Evolutionary conservation across 768 basidiomycete species (phyloP), one percentile per base, ranked within the genome.

Genomic region (Asterophora parasitica): DNA sequence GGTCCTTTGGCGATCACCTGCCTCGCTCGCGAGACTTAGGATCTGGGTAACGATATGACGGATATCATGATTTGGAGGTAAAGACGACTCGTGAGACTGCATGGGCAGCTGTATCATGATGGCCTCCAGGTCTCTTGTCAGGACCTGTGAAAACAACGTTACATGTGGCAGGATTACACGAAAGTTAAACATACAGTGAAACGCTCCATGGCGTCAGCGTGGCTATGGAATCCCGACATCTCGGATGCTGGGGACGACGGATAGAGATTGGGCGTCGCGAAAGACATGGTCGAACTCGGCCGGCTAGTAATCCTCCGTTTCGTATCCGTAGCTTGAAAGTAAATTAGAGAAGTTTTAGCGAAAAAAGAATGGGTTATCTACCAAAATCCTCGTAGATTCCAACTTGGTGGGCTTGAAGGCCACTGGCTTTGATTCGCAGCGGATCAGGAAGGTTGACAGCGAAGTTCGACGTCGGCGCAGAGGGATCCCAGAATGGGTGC

Each of bases 301-400:
- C 88, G 72, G 57, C 85, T 88, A 15, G 74, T 68, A 10, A 68
- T 61, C 38, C 76, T 74, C 15, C 82, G 76, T 65, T 81, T 81
- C 31, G 75, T 51, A 53, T 87, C 85, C 31, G 78, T 64, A 54
- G 72, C 74, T 82, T 50, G 8, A 26, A 35, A 48, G 9, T 20
- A 1, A 54, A 40, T 48, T 54, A 61, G 49, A 36, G 11, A 27
- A 26, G 13, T 12, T 10, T 8, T 27, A 27, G 34, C 28, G n/a
- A 4, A 4, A n/a, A 17, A 3, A 19, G 12, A 13, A 19, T 9
- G 4, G 28, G 30, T 8, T 12, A 17, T 26, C 68, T 59, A 81
- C 92, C 85, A 55, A 99, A 98, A 62, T 99, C 96, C 57, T 97
- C 93, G 66, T 99, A 99, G 9, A 99, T 92, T 39, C 81, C 79